Percentiles rank a stretch among this genome's conserved stretches.
Evolutionary conservation across 345 rosid genomes (phyloP).

Genomic region (Barbarea vulgaris): DNA sequence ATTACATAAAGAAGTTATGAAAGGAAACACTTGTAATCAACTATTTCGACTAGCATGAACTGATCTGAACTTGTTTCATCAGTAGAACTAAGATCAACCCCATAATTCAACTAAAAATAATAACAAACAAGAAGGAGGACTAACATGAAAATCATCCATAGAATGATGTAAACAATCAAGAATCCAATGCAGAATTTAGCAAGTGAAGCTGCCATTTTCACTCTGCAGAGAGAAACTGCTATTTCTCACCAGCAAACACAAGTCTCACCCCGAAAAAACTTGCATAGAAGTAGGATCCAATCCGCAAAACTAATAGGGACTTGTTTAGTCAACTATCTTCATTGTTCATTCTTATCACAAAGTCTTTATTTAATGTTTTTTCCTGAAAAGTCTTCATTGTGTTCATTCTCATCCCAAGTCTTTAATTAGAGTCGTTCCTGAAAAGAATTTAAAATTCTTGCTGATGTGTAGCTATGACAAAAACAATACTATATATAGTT

Average conservation of each 20-base stretch:
- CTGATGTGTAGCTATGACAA: neutral
- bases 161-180: conserved; percentile 65
- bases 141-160: conserved; percentile 90
- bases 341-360: neutral
- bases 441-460: neutral
- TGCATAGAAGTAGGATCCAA: conserved; percentile 55
- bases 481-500: neutral
- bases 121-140: conserved; percentile 24
- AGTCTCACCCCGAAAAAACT: conserved; percentile 16
- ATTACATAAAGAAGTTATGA: neutral
- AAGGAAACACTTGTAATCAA: neutral
- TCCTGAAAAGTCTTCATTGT: too few species aligned
- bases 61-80: neutral
- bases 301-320: conserved; percentile 41
- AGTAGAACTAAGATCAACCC: neutral
- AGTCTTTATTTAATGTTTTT: neutral
- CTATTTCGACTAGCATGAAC: neutral
- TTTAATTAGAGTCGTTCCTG: neutral
- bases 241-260: neutral
- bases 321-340: neutral
- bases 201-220: conserved; percentile 80
- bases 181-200: conserved; percentile 86
- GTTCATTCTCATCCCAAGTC: too few species aligned
- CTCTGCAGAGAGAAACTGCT: conserved; percentile 18
- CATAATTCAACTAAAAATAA: neutral